Evolutionary conservation across 2,329 filamentous ascomycete genomes (phyloP).

Genomic region (Davidsoniella virescens): DNA sequence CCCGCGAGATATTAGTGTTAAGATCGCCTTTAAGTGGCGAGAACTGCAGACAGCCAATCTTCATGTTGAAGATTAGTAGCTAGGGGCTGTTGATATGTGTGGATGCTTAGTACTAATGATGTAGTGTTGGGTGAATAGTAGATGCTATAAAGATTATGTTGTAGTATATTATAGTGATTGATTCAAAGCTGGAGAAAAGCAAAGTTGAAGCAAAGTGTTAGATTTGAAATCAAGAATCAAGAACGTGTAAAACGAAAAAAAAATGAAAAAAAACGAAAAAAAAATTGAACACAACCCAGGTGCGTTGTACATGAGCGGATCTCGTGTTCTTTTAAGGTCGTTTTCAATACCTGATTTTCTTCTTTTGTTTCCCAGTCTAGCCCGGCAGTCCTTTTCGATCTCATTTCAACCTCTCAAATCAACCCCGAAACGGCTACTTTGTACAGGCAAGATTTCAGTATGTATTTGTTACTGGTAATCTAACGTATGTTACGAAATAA

Average conservation of each 20-base stretch:
- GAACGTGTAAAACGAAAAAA: neutral
- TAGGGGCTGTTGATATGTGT: neutral
- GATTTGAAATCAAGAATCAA: neutral
- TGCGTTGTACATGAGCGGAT: no score
- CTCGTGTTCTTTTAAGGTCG: no score
- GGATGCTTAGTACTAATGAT: neutral
- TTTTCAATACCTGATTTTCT: no score
- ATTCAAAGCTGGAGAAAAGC: neutral
- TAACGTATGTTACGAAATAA: no score
- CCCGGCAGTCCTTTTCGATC: no score
- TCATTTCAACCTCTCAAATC: no score
- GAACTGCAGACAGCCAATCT: constrained; percentile 55
- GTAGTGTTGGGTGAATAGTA: neutral
- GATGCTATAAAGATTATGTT: neutral
- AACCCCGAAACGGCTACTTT: no score
- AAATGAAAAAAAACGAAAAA: neutral
- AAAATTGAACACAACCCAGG: no score
- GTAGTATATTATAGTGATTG: neutral
- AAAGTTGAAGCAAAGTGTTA: neutral
- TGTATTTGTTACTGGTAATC: no score
- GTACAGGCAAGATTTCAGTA: no score
- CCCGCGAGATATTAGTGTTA: constrained; percentile 53
- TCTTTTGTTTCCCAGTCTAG: no score
- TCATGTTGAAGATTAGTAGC: constrained; percentile 28
- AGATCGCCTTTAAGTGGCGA: constrained; percentile 53